Percentiles rank a stretch among this genome's conserved stretches.
These are phyloP conservation scores for Calonectria hongkongensis DNA, from an alignment of 2,329 filamentous ascomycete genomes.

Conservation along the genomic window DNA sequence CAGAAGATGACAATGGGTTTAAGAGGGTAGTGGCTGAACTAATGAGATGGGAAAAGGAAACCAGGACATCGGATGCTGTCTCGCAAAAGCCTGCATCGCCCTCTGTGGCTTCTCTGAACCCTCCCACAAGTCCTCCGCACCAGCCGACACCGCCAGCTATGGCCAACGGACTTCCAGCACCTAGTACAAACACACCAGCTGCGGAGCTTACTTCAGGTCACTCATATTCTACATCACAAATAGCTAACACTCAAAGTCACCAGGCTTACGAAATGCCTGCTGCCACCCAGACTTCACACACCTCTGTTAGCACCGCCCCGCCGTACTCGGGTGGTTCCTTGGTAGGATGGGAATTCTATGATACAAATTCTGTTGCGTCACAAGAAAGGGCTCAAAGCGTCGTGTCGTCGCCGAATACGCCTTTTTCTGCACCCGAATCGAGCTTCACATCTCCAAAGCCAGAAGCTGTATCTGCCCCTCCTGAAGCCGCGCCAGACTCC, in stretches of 20 bases:
- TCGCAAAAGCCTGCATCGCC: neutral
- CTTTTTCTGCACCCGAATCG: neutral
- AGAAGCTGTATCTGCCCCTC: neutral
- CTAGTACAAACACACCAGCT: neutral
- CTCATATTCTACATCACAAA: neutral
- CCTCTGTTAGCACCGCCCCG: neutral
- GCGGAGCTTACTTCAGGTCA: neutral
- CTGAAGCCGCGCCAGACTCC: neutral
- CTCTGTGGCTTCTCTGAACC: neutral
- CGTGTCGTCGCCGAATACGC: neutral
- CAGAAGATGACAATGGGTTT: slow-evolving; percentile 55
- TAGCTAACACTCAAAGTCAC: neutral
- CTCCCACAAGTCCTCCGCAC: neutral
- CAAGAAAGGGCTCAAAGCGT: neutral
- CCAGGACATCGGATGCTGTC: neutral
- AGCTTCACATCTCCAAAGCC: neutral
- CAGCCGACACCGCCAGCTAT: neutral
- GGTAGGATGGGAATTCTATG: neutral
- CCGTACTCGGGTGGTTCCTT: neutral
- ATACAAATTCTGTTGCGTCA: neutral
- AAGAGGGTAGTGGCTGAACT: slow-evolving; percentile 51
- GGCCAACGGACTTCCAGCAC: neutral
- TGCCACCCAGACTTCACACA: neutral
- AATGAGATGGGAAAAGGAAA: slow-evolving; percentile 32
- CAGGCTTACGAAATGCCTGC: neutral